Base-by-base conservation (phyloP, 306 rosid genomes). In the Dicorynia guianensis region DNA sequence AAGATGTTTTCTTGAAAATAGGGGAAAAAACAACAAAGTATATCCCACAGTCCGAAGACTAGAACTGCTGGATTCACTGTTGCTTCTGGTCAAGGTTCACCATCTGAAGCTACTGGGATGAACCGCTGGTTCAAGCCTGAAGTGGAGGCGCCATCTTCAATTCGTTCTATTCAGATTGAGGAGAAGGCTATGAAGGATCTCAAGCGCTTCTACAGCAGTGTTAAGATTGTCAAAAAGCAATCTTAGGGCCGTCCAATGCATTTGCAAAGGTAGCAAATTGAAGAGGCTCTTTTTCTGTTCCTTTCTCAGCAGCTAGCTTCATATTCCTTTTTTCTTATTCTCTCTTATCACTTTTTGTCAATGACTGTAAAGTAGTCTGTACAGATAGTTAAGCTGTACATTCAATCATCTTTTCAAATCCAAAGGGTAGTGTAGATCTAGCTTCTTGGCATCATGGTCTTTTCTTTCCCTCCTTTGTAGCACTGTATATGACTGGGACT, bases 131-230 rank as follows among this genome's bases (percentile, higher is more conserved):
- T 92, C 87, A 95, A 83, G 78, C 97, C 97, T 0, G 98, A 92
- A 77, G 84, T 74, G 48, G 97, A 90, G 17, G 4, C 87, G 8
- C 96, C 97, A n/a, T 95, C 98, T 11, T 85, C 98, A 3, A 76
- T 95, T 43, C 93, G 97, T n/a, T 90, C 97, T 1, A 95, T 95
- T 78, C 98, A 95, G 87, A 92, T 90, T 0, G 97, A 95, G 84
- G 97, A 95, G 78, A 90, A 86, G 85, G 98, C 97, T n/a, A 92
- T 95, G 80, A 95, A 92, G 87, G 98, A 95, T 73, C 97, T 95
- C 63, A 89, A 87, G 87, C 98, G 97, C 76, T 89, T 95, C 91
- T 95, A 95, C 75, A 87, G 78, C 83, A 85, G 88, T 33, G 98
- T 92, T 72, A 90, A 89, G 88, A 86, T 95, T 75, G 93, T 90